A percentile compares a stretch with the other conserved stretches of the same genome.
phyloP scores from a whole-genome alignment of 1,284 basidiomycete genomes.

The Sporisorium sorghi region DNA sequence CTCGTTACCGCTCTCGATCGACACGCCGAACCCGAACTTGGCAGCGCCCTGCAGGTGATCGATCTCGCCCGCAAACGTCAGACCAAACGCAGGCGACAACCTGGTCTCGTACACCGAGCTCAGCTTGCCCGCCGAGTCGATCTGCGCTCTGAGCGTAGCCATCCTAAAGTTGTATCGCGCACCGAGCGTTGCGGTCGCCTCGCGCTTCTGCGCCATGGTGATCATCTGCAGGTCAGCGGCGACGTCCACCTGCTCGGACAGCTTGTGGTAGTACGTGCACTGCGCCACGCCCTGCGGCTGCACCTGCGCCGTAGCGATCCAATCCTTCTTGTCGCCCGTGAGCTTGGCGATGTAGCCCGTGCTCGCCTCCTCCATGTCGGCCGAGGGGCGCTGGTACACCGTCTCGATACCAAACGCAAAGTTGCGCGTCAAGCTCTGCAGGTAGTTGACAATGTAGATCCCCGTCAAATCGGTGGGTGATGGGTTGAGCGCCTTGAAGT shows the following conservation, averaged over 20 bases:
- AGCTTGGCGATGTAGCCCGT: conserved; percentile 89
- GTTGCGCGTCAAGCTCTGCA: conserved; percentile 94
- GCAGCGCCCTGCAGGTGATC: conserved; percentile 93
- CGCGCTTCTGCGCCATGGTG: conserved; percentile 75
- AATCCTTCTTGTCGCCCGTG: conserved; percentile 62
- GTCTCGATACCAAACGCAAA: conserved; percentile 90
- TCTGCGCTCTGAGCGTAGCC: conserved; percentile 74
- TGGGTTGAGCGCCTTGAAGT: conserved; percentile 92
- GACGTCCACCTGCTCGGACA: conserved; percentile 98
- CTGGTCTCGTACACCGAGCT: conserved; percentile 94
- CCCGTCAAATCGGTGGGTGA: conserved; percentile 87
- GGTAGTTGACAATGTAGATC: conserved; percentile 90
- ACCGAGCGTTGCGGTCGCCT: conserved; percentile 90
- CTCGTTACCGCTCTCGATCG: conserved; percentile 79
- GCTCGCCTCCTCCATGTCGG: conserved; percentile 74
- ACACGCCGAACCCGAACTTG: conserved; percentile 94
- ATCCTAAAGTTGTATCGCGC: conserved; percentile 96
- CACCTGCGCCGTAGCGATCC: conserved; percentile 88
- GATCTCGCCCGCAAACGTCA: conserved; percentile 94
- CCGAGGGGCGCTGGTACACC: conserved; percentile 81
- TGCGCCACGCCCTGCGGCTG: conserved; percentile 85
- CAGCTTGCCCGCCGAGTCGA: conserved; percentile 76
- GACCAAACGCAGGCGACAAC: conserved; percentile 92
- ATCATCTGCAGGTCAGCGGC: conserved; percentile 91
- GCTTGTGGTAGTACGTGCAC: conserved; percentile 95